Base-by-base conservation (phyloP, 2,329 filamentous ascomycete species). In the Neopestalotiopsis sp. region DNA sequence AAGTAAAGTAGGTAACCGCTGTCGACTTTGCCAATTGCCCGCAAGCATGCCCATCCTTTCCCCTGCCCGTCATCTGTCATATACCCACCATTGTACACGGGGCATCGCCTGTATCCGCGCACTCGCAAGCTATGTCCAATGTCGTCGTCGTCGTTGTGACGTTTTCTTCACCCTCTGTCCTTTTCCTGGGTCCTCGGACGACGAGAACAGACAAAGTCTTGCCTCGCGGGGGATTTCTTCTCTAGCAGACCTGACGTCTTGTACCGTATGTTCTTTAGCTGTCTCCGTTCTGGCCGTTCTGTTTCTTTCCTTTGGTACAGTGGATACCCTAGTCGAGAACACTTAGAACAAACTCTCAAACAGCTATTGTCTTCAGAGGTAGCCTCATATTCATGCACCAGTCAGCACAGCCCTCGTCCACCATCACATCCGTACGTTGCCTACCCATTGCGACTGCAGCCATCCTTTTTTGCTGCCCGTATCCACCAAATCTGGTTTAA, bases 381-480 rank as follows among this genome's bases (percentile, higher is more conserved):
- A 72, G 67, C 71, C 71, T 70, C 74, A 73, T 68, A 68, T 76
- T 78, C 70, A 78, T 78, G 77, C 76, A 74, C 72, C 72, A 52
- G 68, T 69, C 70, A 72, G 72, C 77, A 79, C 73, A 77, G 75
- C 75, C 75, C 74, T 69, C 71, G 74, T 69, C 69, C 68, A 20
- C 45, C 17, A 17, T 17, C 45, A 20, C 45, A 49, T 52, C 17
- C 17, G 20, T 52, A 52, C 45, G 7, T 49, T 49, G 17, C 14
- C n/a, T 52, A 9, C 6, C 45, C n/a, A 52, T 20, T 20, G 9
- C 17, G 17, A 52, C 17, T 52, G 17, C 17, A 52, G 60, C 66
- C 71, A 71, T 67, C 34, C 67, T 65, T 69, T 59, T 30, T 59
- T 20, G 24, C 28, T 28, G n/a, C 20, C 57, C 57, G 57, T 28